phyloP scores from a whole-genome alignment of 805 yeast genomes.

The Metschnikowia sp. region DNA sequence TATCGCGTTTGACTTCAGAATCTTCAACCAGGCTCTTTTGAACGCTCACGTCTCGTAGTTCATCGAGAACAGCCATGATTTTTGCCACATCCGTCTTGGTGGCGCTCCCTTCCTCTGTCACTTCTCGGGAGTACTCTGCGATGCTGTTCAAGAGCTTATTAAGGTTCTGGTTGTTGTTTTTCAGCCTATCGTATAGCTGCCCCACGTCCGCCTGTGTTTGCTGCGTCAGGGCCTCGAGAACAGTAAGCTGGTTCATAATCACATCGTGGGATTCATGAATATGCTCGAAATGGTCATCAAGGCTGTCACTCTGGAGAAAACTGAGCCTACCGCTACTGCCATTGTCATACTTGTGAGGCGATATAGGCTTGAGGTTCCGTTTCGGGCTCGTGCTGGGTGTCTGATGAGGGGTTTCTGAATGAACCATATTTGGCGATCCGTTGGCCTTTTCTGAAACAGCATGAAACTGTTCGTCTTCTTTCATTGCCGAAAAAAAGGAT shows the following conservation, averaged over 20 bases:
- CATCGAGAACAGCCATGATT: slow-evolving; percentile 20
- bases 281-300: slow-evolving; percentile 32
- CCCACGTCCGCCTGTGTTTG: slow-evolving; percentile 36
- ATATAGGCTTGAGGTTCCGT: slow-evolving; percentile 20
- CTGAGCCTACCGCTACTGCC: slow-evolving; percentile 23
- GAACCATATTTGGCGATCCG: neutral
- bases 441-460: neutral
- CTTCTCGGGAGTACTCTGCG: slow-evolving; percentile 33
- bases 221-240: slow-evolving; percentile 31
- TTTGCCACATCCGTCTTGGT: slow-evolving; percentile 29
- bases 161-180: slow-evolving; percentile 38
- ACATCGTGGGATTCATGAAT: slow-evolving; percentile 27
- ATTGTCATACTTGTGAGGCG: slow-evolving; percentile 24
- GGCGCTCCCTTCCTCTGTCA: slow-evolving; percentile 34
- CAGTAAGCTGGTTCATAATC: slow-evolving; percentile 27
- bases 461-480: neutral
- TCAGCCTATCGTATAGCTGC: slow-evolving; percentile 37
- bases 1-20: slow-evolving; percentile 1
- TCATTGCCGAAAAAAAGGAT: neutral
- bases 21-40: neutral
- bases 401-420: neutral
- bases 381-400: slow-evolving; percentile 6
- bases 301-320: slow-evolving; percentile 31
- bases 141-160: slow-evolving; percentile 33
- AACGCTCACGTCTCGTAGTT: slow-evolving; percentile 1